These are phyloP conservation scores for Paspalum notatum DNA, from an alignment of 176 grass and related monocot genomes.

Conservation along the genomic window DNA sequence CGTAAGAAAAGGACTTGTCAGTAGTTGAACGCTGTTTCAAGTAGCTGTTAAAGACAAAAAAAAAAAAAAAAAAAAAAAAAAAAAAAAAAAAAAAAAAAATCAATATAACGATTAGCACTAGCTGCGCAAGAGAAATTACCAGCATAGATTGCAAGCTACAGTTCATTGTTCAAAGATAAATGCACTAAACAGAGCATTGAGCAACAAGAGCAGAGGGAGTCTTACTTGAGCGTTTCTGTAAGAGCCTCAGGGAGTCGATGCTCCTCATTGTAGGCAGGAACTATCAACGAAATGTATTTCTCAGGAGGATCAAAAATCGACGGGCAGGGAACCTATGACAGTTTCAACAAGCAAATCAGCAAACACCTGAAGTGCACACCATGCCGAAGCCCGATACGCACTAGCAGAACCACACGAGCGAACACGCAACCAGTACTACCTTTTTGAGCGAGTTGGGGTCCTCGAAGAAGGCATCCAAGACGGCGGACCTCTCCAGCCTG, in stretches of 20 bases:
- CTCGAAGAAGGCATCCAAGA: conserved; percentile 78
- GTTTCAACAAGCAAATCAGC: conserved; percentile 30
- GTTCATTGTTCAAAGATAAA: background rate
- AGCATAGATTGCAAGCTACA: background rate
- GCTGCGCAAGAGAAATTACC: background rate
- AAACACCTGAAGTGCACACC: conserved; percentile 28
- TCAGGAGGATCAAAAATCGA: conserved; percentile 81
- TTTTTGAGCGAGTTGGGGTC: conserved; percentile 92
- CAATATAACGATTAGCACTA: conserved; percentile 5
- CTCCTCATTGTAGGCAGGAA: conserved; percentile 92
- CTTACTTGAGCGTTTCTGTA: conserved; percentile 76
- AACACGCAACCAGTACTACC: conserved; percentile 28
- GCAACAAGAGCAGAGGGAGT: background rate
- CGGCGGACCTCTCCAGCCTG: conserved; percentile 69
- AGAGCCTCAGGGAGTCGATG: conserved; percentile 73
- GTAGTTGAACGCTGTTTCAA: conserved; percentile 65
- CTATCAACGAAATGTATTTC: conserved; percentile 87
- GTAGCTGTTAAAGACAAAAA: conserved; percentile 59
- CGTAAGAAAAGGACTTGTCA: conserved; percentile 81
- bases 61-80: background rate
- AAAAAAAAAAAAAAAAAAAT: conserved; percentile 23
- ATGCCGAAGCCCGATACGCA: background rate
- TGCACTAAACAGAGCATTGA: background rate
- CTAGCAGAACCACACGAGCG: background rate
- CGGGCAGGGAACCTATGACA: conserved; percentile 72